A percentile compares a stretch with the other conserved stretches of the same genome.
These are phyloP conservation scores for Otatea glauca DNA, from an alignment of 176 grass and related monocot species.

Conservation along the genomic window DNA sequence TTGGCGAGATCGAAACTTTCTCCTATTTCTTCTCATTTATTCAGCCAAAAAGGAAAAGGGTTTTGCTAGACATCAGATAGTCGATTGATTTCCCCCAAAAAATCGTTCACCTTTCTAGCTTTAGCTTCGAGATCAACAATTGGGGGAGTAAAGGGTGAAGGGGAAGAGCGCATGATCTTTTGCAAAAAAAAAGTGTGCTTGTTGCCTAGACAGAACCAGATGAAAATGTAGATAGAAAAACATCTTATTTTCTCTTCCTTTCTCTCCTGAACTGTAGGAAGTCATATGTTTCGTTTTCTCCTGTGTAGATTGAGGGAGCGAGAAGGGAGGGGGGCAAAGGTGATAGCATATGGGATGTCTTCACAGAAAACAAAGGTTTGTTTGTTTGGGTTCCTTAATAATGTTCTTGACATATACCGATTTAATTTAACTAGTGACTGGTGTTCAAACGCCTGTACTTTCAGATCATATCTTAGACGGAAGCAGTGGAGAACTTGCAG, in stretches of 20 bases:
- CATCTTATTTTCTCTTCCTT: background rate
- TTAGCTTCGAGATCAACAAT: background rate
- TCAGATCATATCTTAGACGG: conserved; percentile 73
- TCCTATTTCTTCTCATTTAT: background rate
- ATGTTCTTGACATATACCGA: conserved; percentile 1
- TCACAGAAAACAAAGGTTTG: conserved; percentile 79
- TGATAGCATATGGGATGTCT: conserved; percentile 96
- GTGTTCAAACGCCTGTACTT: conserved; percentile 42
- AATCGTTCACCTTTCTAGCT: background rate
- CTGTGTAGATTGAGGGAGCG: conserved; percentile 81
- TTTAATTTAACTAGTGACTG: background rate
- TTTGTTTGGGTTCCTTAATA: background rate
- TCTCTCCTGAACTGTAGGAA: background rate
- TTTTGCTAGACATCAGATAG: conserved; percentile 1
- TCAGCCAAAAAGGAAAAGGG: background rate
- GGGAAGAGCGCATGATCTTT: background rate
- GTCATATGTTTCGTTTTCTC: background rate
- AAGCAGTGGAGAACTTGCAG: conserved; percentile 67
- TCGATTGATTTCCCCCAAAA: background rate
- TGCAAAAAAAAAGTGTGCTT: background rate
- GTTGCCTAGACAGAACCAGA: background rate
- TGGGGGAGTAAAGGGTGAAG: background rate
- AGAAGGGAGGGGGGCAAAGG: conserved; percentile 89
- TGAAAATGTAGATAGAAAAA: background rate
- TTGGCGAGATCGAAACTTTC: background rate